Conservation (phyloP, 164 flowering plant species). For the Dillenia suffruticosa region DNA sequence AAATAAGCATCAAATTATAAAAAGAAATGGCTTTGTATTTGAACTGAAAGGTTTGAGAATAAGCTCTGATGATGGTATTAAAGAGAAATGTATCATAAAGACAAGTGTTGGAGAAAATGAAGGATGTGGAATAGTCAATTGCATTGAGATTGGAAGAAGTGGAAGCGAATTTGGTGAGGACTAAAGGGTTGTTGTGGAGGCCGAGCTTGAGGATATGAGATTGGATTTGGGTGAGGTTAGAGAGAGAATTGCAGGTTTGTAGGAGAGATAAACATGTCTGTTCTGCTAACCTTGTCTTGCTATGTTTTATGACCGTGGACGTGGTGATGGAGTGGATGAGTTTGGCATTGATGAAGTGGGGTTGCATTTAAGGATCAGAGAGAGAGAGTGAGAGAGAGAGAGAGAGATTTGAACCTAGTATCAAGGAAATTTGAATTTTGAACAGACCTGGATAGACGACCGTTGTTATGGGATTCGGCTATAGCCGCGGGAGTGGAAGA, state of each 20-base stretch:
- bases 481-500: too few relatives aligned
- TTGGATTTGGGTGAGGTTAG: slow-evolving; percentile 38
- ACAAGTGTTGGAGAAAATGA: slow-evolving; percentile 26
- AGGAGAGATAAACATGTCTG: slow-evolving; percentile 34
- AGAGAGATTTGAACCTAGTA: too few relatives aligned
- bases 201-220: slow-evolving; percentile 40
- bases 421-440: too few relatives aligned
- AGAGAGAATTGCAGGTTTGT: slow-evolving; percentile 25
- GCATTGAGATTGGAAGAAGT: slow-evolving; percentile 27
- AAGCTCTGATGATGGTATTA: slow-evolving; percentile 43
- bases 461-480: too few relatives aligned
- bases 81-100: slow-evolving; percentile 42
- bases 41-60: slow-evolving; percentile 20
- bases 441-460: too few relatives aligned
- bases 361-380: not conserved
- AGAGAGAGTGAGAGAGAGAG: not conserved
- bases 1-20: slow-evolving; percentile 30
- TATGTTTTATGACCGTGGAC: not conserved
- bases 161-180: slow-evolving; percentile 49
- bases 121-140: slow-evolving; percentile 29
- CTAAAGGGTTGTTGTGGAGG: slow-evolving; percentile 36
- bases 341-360: not conserved
- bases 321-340: not conserved
- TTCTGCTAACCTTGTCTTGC: slow-evolving; percentile 28
- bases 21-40: slow-evolving; percentile 22